phyloP scores from a whole-genome alignment of 441 rosid genomes.

The Croton setiger region DNA sequence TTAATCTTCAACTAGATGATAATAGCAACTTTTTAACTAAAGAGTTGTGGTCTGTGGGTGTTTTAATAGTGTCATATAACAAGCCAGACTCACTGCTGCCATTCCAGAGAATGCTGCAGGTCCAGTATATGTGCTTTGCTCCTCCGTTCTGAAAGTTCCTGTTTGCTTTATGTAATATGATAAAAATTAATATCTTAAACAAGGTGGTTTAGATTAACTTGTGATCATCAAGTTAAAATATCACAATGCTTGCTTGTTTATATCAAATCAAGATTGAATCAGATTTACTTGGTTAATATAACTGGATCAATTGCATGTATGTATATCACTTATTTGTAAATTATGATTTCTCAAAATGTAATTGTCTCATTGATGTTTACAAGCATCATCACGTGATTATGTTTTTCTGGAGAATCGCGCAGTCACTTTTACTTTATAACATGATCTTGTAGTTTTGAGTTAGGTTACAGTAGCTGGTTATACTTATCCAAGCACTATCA shows the following conservation, averaged over 20 bases:
- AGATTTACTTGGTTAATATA: neutral
- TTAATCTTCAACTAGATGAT: neutral
- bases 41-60: no score
- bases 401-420: neutral
- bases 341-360: no score
- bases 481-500: slow-evolving; percentile 9
- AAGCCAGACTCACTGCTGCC: neutral
- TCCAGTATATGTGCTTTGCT: neutral
- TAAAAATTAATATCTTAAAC: neutral
- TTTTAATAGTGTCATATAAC: no score
- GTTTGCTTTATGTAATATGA: neutral
- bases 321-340: neutral
- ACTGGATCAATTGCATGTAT: neutral
- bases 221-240: neutral
- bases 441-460: neutral
- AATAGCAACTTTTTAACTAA: no score
- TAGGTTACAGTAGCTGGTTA: slow-evolving; percentile 4
- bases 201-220: neutral
- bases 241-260: neutral
- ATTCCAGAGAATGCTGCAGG: neutral
- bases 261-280: neutral
- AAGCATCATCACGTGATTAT: neutral
- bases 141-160: neutral
- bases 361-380: neutral
- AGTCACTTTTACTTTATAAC: neutral